phyloP scores from a whole-genome alignment of 139 green algal genomes.

The Asterochloris sp. region DNA sequence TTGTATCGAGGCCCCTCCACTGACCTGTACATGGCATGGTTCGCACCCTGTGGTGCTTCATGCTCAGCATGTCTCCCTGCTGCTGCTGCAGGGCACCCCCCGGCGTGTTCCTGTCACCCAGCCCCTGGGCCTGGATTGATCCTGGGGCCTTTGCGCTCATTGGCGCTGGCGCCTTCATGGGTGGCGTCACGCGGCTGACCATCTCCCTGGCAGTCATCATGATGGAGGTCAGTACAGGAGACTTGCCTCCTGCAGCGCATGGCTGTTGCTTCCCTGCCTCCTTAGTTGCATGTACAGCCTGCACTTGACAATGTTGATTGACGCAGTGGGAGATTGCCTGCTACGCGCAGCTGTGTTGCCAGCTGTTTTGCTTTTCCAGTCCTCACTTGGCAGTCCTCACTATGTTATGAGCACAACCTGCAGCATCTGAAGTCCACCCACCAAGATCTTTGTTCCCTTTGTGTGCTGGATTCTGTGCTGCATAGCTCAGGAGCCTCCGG shows the following conservation, averaged over 20 bases:
- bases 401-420: no score
- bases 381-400: no score
- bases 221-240: conserved; percentile 67
- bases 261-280: neutral
- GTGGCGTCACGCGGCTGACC: conserved; percentile 83
- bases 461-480: no score
- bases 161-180: conserved; percentile 88
- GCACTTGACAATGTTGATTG: no score
- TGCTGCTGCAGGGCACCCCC: conserved; percentile 36
- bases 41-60: no score
- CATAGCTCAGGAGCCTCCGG: no score
- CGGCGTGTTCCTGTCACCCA: conserved; percentile 54
- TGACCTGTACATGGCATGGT: no score
- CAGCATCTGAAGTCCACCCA: no score
- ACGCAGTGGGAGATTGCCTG: neutral
- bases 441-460: no score
- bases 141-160: conserved; percentile 86
- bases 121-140: conserved; percentile 81
- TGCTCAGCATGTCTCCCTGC: no score
- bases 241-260: neutral
- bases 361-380: neutral
- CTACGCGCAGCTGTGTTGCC: neutral
- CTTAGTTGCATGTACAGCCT: neutral
- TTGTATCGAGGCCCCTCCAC: no score
- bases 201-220: conserved; percentile 87